Base-by-base conservation (phyloP, 2,329 filamentous ascomycete species). In the Reticulascus tulasneorum region DNA sequence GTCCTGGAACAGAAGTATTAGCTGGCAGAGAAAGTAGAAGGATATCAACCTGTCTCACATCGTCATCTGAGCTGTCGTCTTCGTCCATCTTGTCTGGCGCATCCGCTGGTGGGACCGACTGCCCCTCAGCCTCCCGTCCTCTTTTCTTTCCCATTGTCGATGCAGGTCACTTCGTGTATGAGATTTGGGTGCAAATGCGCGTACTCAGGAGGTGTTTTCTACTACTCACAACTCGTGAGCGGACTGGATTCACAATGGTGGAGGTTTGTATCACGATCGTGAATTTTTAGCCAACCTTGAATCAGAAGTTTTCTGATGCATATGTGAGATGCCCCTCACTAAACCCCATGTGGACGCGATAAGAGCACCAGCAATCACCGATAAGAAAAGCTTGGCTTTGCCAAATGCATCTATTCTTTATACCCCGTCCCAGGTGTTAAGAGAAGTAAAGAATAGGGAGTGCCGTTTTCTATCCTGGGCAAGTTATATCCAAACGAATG, bases 1-100 rank as follows among this genome's bases (percentile, higher is more conserved):
- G 54, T 95, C 87, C 86, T 94, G 36, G 6, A 23, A 18, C 6
- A 23, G 37, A 44, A 40, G 33, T 24, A 17, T 56, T 36, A 48
- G 40, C n/a, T 24, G 20, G 19, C 19, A 18, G 29, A 13, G 5
- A 23, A 35, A 31, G n/a, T 15, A 19, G 26, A 18, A 27, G 17
- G 25, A 45, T 54, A 50, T 49, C 8, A n/a, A 15, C 2, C 12
- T 19, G 19, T 39, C 39, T 37, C 32, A 72, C 75, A 52, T 77
- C 75, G 36, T 73, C 71, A 44, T 76, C 73, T 12, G 71, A 73
- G 55, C 64, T 66, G 39, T 70, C 70, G 42, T n/a, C n/a, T n/a
- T 69, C 63, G 34, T 68, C 68, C 57, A 77, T 69, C 55, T 67
- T 71, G 49, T 73, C 60, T 7, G 29, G 20, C 6, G 63, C 58